A percentile compares a stretch with the other conserved stretches of the same genome.
Evolutionary conservation across 371 early-diverging fungal genomes (phyloP).

Genomic region (Nematocida sp.): DNA sequence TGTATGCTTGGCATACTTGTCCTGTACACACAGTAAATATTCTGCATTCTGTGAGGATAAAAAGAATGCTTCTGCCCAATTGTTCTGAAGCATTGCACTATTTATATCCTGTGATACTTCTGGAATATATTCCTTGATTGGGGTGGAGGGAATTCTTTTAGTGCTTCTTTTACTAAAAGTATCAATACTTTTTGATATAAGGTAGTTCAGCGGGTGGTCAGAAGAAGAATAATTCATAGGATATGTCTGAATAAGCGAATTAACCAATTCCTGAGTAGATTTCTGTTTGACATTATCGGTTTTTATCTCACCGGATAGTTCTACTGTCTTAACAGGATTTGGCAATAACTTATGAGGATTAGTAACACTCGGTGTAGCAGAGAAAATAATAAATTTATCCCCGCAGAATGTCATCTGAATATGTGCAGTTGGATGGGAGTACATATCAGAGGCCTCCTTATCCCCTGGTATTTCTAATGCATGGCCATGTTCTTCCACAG

Average conservation of each 20-base stretch:
- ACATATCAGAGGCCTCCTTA: not conserved
- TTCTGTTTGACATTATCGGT: not conserved
- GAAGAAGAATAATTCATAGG: not conserved
- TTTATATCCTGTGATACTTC: not conserved
- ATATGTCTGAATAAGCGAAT: not conserved
- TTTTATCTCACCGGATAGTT: not conserved
- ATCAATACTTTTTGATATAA: not conserved
- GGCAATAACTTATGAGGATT: not conserved
- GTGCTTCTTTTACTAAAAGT: not conserved
- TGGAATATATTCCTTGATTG: not conserved
- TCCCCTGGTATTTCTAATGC: not conserved
- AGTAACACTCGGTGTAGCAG: not conserved
- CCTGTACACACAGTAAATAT: not conserved
- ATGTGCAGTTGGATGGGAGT: not conserved
- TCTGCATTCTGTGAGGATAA: not conserved
- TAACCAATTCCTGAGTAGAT: conserved; percentile 4
- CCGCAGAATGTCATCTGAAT: not conserved
- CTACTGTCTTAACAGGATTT: not conserved
- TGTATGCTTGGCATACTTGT: conserved; percentile 17
- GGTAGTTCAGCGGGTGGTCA: conserved; percentile 7
- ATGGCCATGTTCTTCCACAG: not conserved
- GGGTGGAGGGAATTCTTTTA: not conserved
- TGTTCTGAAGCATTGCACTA: conserved; percentile 3
- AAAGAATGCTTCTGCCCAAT: conserved; percentile 46
- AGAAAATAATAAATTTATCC: not conserved